Base-by-base conservation (phyloP, 2,329 filamentous ascomycete genomes). In the Talaromyces verruculosus region DNA sequence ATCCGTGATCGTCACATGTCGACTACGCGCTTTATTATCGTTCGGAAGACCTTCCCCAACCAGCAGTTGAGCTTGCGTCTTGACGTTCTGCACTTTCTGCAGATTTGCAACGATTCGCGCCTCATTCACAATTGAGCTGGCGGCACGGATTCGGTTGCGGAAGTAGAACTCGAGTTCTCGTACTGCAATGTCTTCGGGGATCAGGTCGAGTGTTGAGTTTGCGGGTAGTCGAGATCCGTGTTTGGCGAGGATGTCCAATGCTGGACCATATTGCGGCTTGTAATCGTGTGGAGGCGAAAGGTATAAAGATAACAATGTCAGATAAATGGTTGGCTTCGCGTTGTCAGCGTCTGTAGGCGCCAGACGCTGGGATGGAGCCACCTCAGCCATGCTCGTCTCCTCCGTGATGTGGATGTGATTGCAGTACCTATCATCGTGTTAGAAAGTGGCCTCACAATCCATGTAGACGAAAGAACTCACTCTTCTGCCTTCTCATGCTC, bases 211-310 rank as follows among this genome's bases (percentile, higher is more conserved):
- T 0, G 94, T 96, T 39, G 91, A 94, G 4, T 88, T 87, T 0
- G 95, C 93, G 0, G 96, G 94, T 5, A 99, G 86, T 11, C 95
- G 90, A 11, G 94, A 92, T 58, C 95, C 95, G 75, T 99, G 95
- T 71, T 91, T 91, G 51, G 91, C 93, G n/a, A 99, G 87, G 19
- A 99, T 86, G 37, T 90, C 87, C 5, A 99, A 84, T 0, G 95
- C 95, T 1, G 94, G 92, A 1, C 84, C 85, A 75, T 93, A 90
- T 69, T 91, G 90, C 8, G 89, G 86, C 66, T 87, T 79, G 72
- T 96, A 85, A 0, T 90, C 89, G 10, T 88, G 82, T 1, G 91
- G 89, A 0, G 95, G 95, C 1, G 88, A 88, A 2, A 99, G 86
- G 76, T 98, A 99, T 1, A 99, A 86, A 1, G 92, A 91, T 10